Evolutionary conservation across 768 basidiomycete genomes (phyloP).

Genomic region (Gloeostereum incarnatum): DNA sequence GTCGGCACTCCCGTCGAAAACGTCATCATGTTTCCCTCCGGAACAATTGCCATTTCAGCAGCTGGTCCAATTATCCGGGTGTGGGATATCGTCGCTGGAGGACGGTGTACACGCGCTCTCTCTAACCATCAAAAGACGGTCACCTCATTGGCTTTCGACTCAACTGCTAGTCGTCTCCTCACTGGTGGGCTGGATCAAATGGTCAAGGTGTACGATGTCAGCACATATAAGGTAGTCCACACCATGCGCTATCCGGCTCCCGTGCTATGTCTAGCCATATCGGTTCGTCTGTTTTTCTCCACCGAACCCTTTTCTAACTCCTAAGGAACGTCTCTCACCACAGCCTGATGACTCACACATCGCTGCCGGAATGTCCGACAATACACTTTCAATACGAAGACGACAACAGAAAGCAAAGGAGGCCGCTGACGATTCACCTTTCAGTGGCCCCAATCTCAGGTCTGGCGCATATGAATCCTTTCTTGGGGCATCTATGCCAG

Average conservation of each 20-base stretch:
- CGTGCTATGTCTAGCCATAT: slow-evolving; percentile 81
- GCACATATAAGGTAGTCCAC: slow-evolving; percentile 90
- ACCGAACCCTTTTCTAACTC: slow-evolving; percentile 6
- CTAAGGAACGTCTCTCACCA: not conserved
- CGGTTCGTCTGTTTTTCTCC: slow-evolving; percentile 41
- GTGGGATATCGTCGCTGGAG: slow-evolving; percentile 93
- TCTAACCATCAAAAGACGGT: slow-evolving; percentile 99
- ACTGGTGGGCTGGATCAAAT: slow-evolving; percentile 93
- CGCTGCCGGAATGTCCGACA: slow-evolving; percentile 95
- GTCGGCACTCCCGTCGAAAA: slow-evolving; percentile 71
- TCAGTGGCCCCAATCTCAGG: slow-evolving; percentile 30
- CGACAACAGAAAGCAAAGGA: slow-evolving; percentile 73
- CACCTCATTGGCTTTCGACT: slow-evolving; percentile 78
- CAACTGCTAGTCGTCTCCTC: slow-evolving; percentile 67
- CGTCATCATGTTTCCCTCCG: slow-evolving; percentile 88
- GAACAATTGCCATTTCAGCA: slow-evolving; percentile 74
- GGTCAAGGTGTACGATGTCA: slow-evolving; percentile 97
- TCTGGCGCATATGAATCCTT: slow-evolving; percentile 63
- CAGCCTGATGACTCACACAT: slow-evolving; percentile 97
- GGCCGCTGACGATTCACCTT: slow-evolving; percentile 20
- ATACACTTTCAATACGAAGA: slow-evolving; percentile 93
- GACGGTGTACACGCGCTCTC: slow-evolving; percentile 80
- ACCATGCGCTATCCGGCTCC: slow-evolving; percentile 98
- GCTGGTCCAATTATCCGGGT: slow-evolving; percentile 89
- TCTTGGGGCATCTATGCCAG: slow-evolving; percentile 41